Percentiles rank a stretch among this genome's conserved stretches.
These are phyloP conservation scores for maize (Zea mays) DNA, from an alignment of 176 grass and related monocot species.

Conservation along the genomic window Zm-B73-REFERENCE-NAM-5.0 NC_050101.1:176013001-176013500, in stretches of 20 bases:
- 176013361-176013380: neutral
- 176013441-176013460: neutral
- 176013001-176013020: no score
- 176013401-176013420: neutral
- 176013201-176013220: neutral
- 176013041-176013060: no score
- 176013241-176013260: neutral
- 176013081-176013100: no score
- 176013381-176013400: neutral
- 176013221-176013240: neutral
- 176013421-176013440: neutral
- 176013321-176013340: constrained; percentile 6
- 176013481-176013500: no score
- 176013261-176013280: neutral
- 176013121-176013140: no score
- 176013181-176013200: no score
- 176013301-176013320: constrained; percentile 7
- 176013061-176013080: no score
- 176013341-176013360: constrained; percentile 7
- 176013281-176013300: neutral
- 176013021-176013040: no score
- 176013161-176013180: no score
- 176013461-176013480: no score
- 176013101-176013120: no score
- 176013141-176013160: no score